Base-by-base conservation (phyloP, 257 asterid genomes). In the Galeopsis tetrahit region DNA sequence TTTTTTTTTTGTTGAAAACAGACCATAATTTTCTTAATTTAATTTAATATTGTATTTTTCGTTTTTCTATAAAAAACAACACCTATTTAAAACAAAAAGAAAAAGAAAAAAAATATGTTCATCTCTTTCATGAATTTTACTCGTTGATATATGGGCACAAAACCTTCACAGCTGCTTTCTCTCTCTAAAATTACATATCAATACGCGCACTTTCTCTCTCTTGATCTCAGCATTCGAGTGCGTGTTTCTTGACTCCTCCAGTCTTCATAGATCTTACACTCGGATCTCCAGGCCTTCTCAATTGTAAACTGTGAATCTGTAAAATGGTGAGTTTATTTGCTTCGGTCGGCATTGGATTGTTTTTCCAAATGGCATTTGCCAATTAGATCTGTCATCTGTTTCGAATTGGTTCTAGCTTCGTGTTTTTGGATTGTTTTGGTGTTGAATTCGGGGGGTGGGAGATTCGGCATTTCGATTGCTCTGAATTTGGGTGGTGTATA, bases 271-370 rank as follows among this genome's bases (percentile, higher is more conserved):
- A 78, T 81, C 83, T 60, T 39, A 42, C 71, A 15, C 81, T 75
- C 56, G 76, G 89, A 78, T 82, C 83, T 71, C 71, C 72, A 40
- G 77, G 74, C 73, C 44, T 73, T 32, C 62, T 44, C 76, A 55
- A 11, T 70, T 72, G 77, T 38, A 53, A 58, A 44, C 82, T 57
- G 73, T 53, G 67, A 72, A 69, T 76, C 81, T 44, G 72, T 63
- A 21, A 75, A 74, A 85, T 85, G 90, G 90, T 83, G 86, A 85
- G 86, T 69, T 63, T 55, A 28, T 79, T 48, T 57, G 74, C 28
- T 49, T 67, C 49, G 28, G 21, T 74, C 39, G 62, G 66, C 42
- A 36, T 75, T 68, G 58, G 35, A 42, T 63, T 70, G 73, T 42
- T 44, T 44, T 80, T 74, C 60, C 62, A 52, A 65, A 68, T 36